phyloP scores from a whole-genome alignment of 306 rosid species.

The Gastrolobium bilobum region DNA sequence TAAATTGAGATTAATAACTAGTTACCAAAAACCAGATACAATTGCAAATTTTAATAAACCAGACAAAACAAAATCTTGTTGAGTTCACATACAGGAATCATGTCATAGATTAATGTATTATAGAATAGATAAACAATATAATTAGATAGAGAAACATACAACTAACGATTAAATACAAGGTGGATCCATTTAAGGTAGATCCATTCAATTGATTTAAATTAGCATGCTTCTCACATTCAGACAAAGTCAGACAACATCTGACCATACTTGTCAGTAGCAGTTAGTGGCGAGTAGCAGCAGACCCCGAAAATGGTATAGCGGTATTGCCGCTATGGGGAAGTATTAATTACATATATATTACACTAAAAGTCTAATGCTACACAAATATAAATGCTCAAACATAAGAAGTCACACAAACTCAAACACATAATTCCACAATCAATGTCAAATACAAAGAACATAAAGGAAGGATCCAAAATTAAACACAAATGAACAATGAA shows the following conservation, averaged over 20 bases:
- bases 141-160: background rate
- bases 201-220: conserved; percentile 18
- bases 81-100: conserved; percentile 30
- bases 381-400: too few relatives aligned
- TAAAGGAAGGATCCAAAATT: too few relatives aligned
- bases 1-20: conserved; percentile 14
- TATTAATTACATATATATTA: too few relatives aligned
- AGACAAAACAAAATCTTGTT: conserved; percentile 17
- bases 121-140: background rate
- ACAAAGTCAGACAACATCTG: background rate
- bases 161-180: background rate
- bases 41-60: conserved; percentile 22
- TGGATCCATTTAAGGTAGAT: background rate
- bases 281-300: too few relatives aligned
- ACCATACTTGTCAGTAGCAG: too few relatives aligned
- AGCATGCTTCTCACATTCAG: conserved; percentile 9
- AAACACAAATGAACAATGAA: too few relatives aligned
- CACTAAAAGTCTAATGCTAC: too few relatives aligned
- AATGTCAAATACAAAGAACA: too few relatives aligned
- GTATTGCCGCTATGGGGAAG: too few relatives aligned
- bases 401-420: too few relatives aligned
- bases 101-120: conserved; percentile 4
- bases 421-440: too few relatives aligned
- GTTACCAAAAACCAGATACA: conserved; percentile 15
- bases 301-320: too few relatives aligned